Percentiles rank a stretch among this genome's conserved stretches.
phyloP scores from a whole-genome alignment of 164 flowering plant genomes.

The Taxillus chinensis region DNA sequence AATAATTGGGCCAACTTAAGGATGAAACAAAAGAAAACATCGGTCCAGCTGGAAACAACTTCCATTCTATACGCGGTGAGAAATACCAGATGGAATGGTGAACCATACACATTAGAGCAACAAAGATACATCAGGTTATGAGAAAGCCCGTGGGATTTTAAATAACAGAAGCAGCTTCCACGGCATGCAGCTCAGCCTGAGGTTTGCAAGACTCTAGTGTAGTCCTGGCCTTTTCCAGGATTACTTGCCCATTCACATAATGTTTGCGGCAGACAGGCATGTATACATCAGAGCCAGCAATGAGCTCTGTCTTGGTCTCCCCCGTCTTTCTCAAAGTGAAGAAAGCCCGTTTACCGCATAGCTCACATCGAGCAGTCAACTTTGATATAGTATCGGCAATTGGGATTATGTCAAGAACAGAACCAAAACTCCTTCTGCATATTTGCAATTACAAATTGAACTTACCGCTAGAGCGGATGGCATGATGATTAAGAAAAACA shows the following conservation, averaged over 20 bases:
- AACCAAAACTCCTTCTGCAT: conserved; percentile 80
- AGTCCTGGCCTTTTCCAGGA: conserved; percentile 36
- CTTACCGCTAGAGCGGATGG: background rate
- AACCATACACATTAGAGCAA: background rate
- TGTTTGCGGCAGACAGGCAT: conserved; percentile 97
- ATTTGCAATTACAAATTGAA: background rate
- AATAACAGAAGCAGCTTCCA: conserved; percentile 25
- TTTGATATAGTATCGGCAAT: conserved; percentile 87
- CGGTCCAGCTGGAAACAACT: too few species aligned
- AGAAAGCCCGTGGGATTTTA: conserved; percentile 1
- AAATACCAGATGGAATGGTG: too few species aligned
- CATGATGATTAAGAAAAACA: background rate
- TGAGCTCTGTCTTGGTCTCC: conserved; percentile 59
- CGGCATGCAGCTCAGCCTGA: conserved; percentile 9
- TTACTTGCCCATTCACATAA: conserved; percentile 55
- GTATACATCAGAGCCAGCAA: conserved; percentile 83
- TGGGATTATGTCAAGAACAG: conserved; percentile 77
- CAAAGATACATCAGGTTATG: background rate
- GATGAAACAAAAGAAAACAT: too few species aligned
- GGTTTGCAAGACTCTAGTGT: conserved; percentile 17
- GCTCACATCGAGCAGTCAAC: conserved; percentile 78
- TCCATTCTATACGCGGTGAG: too few species aligned
- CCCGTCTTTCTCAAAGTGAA: conserved; percentile 76
- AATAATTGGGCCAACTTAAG: too few species aligned
- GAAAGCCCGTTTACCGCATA: conserved; percentile 73